Evolutionary conservation across 1,284 basidiomycete species (phyloP).

Genomic region (Neolentinus lepideus): DNA sequence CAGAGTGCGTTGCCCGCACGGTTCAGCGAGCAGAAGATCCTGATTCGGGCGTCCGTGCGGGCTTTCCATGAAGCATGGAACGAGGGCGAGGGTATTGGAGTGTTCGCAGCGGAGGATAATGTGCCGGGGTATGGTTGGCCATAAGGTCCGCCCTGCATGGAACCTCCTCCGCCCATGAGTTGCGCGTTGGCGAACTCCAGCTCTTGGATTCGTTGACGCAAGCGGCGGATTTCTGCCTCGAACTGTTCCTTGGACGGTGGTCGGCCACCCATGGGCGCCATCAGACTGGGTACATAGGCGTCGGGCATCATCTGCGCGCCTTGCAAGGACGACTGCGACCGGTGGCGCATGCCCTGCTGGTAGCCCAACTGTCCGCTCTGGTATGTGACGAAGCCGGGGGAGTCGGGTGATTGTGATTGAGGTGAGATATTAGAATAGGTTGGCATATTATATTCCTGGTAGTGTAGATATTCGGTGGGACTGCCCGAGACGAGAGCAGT

Average conservation of each 20-base stretch:
- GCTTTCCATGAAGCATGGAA: slow-evolving; percentile 59
- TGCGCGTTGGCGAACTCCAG: slow-evolving; percentile 37
- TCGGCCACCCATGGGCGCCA: neutral
- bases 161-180: slow-evolving; percentile 32
- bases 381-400: slow-evolving; percentile 15
- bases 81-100: slow-evolving; percentile 34
- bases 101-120: slow-evolving; percentile 27
- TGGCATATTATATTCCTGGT: slow-evolving; percentile 18
- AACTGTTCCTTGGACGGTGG: slow-evolving; percentile 14
- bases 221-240: slow-evolving; percentile 32
- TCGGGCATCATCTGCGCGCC: slow-evolving; percentile 4
- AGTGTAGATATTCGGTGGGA: slow-evolving; percentile 13
- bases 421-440: slow-evolving; percentile 16
- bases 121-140: neutral
- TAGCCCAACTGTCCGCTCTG: slow-evolving; percentile 19
- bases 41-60: slow-evolving; percentile 62
- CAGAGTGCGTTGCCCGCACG: slow-evolving; percentile 80
- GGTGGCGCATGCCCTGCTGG: slow-evolving; percentile 13
- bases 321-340: slow-evolving; percentile 6
- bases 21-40: slow-evolving; percentile 72
- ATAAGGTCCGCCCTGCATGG: neutral
- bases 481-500: slow-evolving; percentile 9
- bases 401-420: slow-evolving; percentile 12
- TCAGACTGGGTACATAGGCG: neutral
- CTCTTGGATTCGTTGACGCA: slow-evolving; percentile 35